Base-by-base conservation (phyloP, 2,329 filamentous ascomycete genomes). In the Chrysoporthe austroafricana region DNA sequence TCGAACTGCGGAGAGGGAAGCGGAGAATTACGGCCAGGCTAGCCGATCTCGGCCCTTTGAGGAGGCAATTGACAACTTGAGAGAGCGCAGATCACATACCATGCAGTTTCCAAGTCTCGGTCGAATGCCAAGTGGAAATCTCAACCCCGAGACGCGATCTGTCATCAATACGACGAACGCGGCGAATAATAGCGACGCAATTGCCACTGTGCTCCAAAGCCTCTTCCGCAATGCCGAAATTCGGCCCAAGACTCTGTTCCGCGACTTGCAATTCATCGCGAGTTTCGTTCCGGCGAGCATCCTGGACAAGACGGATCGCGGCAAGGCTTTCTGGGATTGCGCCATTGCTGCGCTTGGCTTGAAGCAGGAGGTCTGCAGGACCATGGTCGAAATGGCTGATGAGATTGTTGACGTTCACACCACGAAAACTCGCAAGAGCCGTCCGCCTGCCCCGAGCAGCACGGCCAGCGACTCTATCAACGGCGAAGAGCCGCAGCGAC, bases 311-410 rank as follows among this genome's bases (percentile, higher is more conserved):
- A 86, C 86, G 0, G 88, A 90, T 52, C 83, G 83, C 2, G 88
- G 86, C 62, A 96, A 94, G 73, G 93, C 94, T 0, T 98, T 98
- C 77, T 92, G 94, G 87, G 93, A 97, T 73, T 91, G 94, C 36
- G 93, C 92, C 0, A 85, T 97, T 6, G 95, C 96, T 0, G 94
- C 95, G 1, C 83, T 97, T n/a, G 88, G 89, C 46, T 85, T 97
- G 64, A 98, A 97, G 78, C 89, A 93, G 72, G 93, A 97, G 71
- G 89, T 96, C 4, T 95, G 93, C 78, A 88, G 90, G 59, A 93
- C 92, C 63, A 97, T 77, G 88, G 90, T 91, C 34, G 87, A 89
- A 73, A 87, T 87, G 73, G 83, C 83, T 4, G 83, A 86, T 71
- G 83, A 85, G 66, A 81, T 86, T 32, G 80, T 85, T 62, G 81